phyloP scores from a whole-genome alignment of 352 stramenopile species.

The Pythium biforme region DNA sequence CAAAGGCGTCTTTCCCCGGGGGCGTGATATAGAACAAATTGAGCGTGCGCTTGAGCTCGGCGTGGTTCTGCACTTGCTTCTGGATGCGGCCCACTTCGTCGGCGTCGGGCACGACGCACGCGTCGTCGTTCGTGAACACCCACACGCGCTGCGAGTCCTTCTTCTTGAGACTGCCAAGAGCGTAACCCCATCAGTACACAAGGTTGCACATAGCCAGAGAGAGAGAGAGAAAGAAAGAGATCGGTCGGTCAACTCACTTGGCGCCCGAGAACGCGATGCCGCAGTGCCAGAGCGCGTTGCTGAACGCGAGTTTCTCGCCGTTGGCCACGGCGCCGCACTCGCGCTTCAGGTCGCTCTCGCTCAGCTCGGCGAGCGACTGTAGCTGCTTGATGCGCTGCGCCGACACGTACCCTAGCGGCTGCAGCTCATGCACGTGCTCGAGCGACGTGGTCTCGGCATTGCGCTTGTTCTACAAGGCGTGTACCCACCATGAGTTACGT shows the following conservation, averaged over 20 bases:
- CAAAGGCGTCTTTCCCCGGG: slow-evolving; percentile 49
- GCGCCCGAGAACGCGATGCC: slow-evolving; percentile 77
- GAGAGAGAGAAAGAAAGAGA: neutral
- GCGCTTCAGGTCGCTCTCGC: slow-evolving; percentile 34
- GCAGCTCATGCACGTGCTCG: slow-evolving; percentile 76
- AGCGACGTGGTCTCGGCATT: slow-evolving; percentile 47
- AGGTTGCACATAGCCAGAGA: too few species aligned
- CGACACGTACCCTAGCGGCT: slow-evolving; percentile 68
- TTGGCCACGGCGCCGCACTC: slow-evolving; percentile 62
- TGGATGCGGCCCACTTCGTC: slow-evolving; percentile 64
- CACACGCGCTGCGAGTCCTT: slow-evolving; percentile 84
- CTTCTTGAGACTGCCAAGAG: slow-evolving; percentile 64
- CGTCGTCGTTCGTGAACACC: slow-evolving; percentile 86
- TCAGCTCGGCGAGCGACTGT: slow-evolving; percentile 49
- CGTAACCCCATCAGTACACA: neutral
- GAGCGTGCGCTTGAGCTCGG: slow-evolving; percentile 68
- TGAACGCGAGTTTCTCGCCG: slow-evolving; percentile 61
- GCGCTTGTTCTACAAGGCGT: slow-evolving; percentile 39
- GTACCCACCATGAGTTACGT: neutral
- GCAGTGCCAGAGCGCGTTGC: slow-evolving; percentile 83
- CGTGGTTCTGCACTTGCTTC: slow-evolving; percentile 84
- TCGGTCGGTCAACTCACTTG: slow-evolving; percentile 46
- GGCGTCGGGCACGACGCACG: slow-evolving; percentile 37
- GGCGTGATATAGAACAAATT: slow-evolving; percentile 81
- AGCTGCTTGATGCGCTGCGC: slow-evolving; percentile 76